Conservation (phyloP, 225 moss, liverwort and hornwort genomes). For the Pleurozium schreberi region DNA sequence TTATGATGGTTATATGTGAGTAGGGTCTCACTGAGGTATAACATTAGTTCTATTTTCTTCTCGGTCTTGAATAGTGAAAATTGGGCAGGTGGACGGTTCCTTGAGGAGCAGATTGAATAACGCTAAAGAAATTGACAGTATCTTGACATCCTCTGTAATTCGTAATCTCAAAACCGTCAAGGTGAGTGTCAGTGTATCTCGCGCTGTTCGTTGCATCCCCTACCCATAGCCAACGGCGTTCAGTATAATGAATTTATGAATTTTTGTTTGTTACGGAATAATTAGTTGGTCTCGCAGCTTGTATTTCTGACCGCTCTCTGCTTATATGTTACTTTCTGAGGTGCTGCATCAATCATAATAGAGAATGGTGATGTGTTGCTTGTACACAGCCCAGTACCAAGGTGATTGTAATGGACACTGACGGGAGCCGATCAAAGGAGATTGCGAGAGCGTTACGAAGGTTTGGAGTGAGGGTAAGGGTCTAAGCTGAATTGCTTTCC, state of each 20-base stretch:
- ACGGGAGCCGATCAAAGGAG: conserved; percentile 69
- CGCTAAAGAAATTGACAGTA: conserved; percentile 40
- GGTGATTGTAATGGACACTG: conserved; percentile 79
- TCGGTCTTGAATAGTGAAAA: not conserved
- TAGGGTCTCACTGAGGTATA: not conserved
- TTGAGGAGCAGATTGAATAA: conserved; percentile 57
- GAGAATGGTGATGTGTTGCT: not conserved
- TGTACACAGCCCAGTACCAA: conserved; percentile 56
- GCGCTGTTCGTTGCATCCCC: not conserved
- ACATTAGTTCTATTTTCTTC: not conserved
- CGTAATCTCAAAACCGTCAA: conserved; percentile 65
- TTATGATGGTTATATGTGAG: not conserved
- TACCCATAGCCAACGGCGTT: not conserved
- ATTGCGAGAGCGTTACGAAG: conserved; percentile 68
- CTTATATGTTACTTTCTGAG: not conserved
- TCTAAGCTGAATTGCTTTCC: not conserved
- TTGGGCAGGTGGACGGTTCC: conserved; percentile 56
- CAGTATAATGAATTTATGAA: not conserved
- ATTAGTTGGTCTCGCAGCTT: not conserved
- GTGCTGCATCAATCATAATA: not conserved
- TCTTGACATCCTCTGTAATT: conserved; percentile 81
- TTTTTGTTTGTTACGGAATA: not conserved
- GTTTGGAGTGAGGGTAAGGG: conserved; percentile 60
- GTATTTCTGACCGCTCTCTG: not conserved
- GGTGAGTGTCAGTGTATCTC: conserved; percentile 17